A percentile compares a stretch with the other conserved stretches of the same genome.
Conservation (phyloP, 1,139 yeast species). For the Blastobotrys indianensis region DNA sequence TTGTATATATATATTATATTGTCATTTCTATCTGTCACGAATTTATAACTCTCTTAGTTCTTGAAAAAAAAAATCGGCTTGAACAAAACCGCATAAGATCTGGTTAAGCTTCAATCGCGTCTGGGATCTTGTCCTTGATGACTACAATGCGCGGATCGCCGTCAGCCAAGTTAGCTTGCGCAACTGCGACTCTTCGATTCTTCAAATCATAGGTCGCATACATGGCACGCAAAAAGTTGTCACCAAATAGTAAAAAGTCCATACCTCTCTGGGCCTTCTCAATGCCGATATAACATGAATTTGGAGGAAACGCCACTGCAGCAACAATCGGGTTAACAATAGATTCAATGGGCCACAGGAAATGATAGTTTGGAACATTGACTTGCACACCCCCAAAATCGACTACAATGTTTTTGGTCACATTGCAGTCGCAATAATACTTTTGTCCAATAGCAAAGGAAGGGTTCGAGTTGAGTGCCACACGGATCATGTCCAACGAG, state of each 20-base stretch:
- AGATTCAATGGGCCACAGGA: slow-evolving; percentile 36
- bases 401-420: slow-evolving; percentile 35
- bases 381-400: slow-evolving; percentile 51
- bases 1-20: slow-evolving; percentile 2
- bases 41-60: neutral
- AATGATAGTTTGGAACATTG: slow-evolving; percentile 42
- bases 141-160: slow-evolving; percentile 28
- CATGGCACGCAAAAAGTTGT: slow-evolving; percentile 47
- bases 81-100: neutral
- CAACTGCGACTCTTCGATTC: slow-evolving; percentile 46
- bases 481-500: slow-evolving; percentile 32
- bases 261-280: slow-evolving; percentile 28
- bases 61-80: neutral
- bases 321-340: slow-evolving; percentile 31
- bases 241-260: slow-evolving; percentile 40
- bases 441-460: slow-evolving; percentile 33
- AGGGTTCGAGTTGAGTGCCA: slow-evolving; percentile 34
- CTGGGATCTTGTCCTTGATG: slow-evolving; percentile 27
- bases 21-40: neutral
- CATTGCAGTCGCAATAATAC: slow-evolving; percentile 37
- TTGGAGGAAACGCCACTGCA: slow-evolving; percentile 32
- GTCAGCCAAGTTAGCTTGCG: slow-evolving; percentile 38
- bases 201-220: slow-evolving; percentile 53
- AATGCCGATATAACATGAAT: slow-evolving; percentile 35
- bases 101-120: slow-evolving; percentile 13